phyloP scores from a whole-genome alignment of 2,329 filamentous ascomycete genomes.

The Gaeumannomyces sp. region DNA sequence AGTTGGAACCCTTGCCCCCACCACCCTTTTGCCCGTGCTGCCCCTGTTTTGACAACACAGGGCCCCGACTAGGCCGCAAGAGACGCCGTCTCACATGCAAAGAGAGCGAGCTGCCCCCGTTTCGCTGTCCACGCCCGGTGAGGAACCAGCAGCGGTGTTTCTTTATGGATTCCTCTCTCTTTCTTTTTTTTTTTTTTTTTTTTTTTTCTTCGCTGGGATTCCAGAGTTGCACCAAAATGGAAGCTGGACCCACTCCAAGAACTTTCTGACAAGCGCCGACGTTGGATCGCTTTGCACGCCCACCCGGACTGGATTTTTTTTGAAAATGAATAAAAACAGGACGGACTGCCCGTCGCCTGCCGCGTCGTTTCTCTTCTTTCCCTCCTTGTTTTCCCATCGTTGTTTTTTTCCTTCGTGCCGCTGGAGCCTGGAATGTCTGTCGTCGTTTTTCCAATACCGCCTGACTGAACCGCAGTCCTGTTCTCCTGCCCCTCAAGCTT shows the following conservation, averaged over 20 bases:
- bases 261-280: not conserved
- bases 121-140: slow-evolving; percentile 1
- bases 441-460: not conserved
- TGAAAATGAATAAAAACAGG: slow-evolving; percentile 1
- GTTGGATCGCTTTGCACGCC: not conserved
- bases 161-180: not conserved
- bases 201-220: not conserved
- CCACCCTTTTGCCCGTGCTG: not conserved
- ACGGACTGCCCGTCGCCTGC: not conserved
- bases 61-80: not conserved
- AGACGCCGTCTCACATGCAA: not conserved
- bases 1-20: not conserved
- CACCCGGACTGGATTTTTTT: not conserved
- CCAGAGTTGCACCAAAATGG: not conserved
- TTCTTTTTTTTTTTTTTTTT: no score
- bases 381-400: not conserved
- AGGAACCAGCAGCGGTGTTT: not conserved
- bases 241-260: not conserved
- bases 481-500: not conserved
- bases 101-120: not conserved
- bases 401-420: not conserved
- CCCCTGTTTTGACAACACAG: not conserved
- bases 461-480: not conserved
- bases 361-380: not conserved
- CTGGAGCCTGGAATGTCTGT: not conserved